phyloP scores from a whole-genome alignment of 192 early-diverging fungal genomes.

The Entomortierella lignicola region DNA sequence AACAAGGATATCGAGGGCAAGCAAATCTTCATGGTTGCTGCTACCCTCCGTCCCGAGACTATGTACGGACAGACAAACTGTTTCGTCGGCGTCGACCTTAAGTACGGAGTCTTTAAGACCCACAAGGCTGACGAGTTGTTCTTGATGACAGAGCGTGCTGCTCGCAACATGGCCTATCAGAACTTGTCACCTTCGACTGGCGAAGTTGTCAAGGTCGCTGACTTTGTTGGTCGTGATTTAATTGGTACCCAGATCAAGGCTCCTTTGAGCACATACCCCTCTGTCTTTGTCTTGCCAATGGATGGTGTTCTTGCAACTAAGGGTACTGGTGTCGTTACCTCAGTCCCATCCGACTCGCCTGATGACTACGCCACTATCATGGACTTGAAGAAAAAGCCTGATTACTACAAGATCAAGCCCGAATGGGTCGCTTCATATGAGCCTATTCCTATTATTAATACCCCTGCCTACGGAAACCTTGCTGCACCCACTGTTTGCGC shows the following conservation, averaged over 20 bases:
- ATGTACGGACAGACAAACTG: slow-evolving; percentile 99
- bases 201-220: slow-evolving; percentile 73
- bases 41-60: slow-evolving; percentile 97
- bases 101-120: slow-evolving; percentile 90
- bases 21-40: slow-evolving; percentile 91
- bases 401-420: slow-evolving; percentile 88
- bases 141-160: slow-evolving; percentile 91
- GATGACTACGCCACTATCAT: slow-evolving; percentile 93
- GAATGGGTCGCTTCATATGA: slow-evolving; percentile 90
- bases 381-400: slow-evolving; percentile 95
- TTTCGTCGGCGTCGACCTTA: slow-evolving; percentile 92
- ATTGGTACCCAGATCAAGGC: slow-evolving; percentile 92
- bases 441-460: slow-evolving; percentile 88
- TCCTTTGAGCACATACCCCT: slow-evolving; percentile 81
- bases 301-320: slow-evolving; percentile 95
- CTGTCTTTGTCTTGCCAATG: slow-evolving; percentile 96
- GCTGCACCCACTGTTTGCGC: slow-evolving; percentile 87
- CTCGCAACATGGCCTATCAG: slow-evolving; percentile 98
- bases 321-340: slow-evolving; percentile 99
- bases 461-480: slow-evolving; percentile 87
- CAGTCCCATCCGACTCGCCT: slow-evolving; percentile 98
- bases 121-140: slow-evolving; percentile 81
- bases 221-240: slow-evolving; percentile 81
- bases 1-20: slow-evolving; percentile 68
- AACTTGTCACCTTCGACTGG: slow-evolving; percentile 80